A percentile compares a stretch with the other conserved stretches of the same genome.
Conservation (phyloP, 176 grass and related monocot genomes). For the Juncus effusus region DNA sequence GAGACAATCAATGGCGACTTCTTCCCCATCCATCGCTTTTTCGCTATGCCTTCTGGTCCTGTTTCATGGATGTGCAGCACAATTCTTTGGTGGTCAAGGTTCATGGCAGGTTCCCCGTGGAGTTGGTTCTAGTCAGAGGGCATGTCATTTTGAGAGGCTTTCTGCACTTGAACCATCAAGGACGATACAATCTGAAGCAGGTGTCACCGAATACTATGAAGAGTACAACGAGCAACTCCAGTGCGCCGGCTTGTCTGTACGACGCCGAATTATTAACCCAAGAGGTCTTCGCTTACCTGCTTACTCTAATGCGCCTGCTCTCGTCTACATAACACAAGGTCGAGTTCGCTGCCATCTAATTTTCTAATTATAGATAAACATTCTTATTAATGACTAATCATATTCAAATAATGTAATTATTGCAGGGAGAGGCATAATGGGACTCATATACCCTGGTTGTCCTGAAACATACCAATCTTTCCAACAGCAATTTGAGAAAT, state of each 20-base stretch:
- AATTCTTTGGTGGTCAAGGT: slow-evolving; percentile 2
- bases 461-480: slow-evolving; percentile 38
- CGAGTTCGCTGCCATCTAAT: neutral
- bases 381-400: slow-evolving; percentile 22
- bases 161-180: slow-evolving; percentile 22
- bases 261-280: slow-evolving; percentile 30
- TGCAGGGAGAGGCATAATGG: slow-evolving; percentile 28
- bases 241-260: slow-evolving; percentile 25
- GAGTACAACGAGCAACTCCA: slow-evolving; percentile 30
- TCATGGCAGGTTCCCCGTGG: slow-evolving; percentile 18
- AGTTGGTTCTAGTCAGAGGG: neutral
- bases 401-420: slow-evolving; percentile 12
- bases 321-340: slow-evolving; percentile 39
- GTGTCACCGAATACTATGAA: slow-evolving; percentile 37
- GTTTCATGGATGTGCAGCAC: slow-evolving; percentile 21
- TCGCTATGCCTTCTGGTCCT: slow-evolving; percentile 5
- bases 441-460: slow-evolving; percentile 33
- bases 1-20: slow-evolving; percentile 18
- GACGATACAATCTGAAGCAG: slow-evolving; percentile 29
- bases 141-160: slow-evolving; percentile 38
- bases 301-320: slow-evolving; percentile 22
- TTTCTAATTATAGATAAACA: slow-evolving; percentile 28
- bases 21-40: neutral
- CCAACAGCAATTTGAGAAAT: slow-evolving; percentile 15
- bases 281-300: slow-evolving; percentile 18